Conservation (phyloP, 768 basidiomycete genomes). For the Hypholoma sublateritium region DNA sequence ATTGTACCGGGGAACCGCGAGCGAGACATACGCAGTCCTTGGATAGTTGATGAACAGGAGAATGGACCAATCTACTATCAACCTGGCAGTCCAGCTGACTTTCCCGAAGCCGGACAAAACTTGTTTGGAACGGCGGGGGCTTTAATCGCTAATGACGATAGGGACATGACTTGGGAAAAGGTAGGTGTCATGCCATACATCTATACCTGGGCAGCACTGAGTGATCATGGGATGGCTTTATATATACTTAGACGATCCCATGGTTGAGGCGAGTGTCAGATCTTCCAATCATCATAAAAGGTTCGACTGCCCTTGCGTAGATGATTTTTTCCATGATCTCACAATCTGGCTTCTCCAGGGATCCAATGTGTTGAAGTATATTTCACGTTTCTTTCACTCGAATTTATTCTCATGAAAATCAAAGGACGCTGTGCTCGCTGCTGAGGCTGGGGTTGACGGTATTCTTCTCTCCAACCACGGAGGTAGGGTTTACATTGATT, state of each 20-base stretch:
- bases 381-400: not conserved
- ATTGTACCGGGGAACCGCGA: constrained; percentile 83
- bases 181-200: constrained; percentile 28
- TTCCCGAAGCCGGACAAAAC: constrained; percentile 32
- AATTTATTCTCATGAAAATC: constrained; percentile 8
- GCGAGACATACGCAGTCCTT: constrained; percentile 64
- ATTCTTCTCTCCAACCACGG: constrained; percentile 93
- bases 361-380: constrained; percentile 69
- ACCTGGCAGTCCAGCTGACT: constrained; percentile 30
- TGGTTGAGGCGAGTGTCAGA: constrained; percentile 73
- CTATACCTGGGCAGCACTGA: not conserved
- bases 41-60: constrained; percentile 57
- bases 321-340: not conserved
- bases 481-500: constrained; percentile 40
- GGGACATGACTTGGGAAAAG: constrained; percentile 78
- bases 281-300: constrained; percentile 76
- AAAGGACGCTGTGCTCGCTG: constrained; percentile 85
- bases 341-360: constrained; percentile 35
- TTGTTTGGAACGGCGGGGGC: constrained; percentile 67
- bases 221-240: not conserved
- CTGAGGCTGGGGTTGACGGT: constrained; percentile 81
- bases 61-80: constrained; percentile 28
- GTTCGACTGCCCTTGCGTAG: constrained; percentile 26
- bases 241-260: constrained; percentile 61
- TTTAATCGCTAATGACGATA: constrained; percentile 63